These are phyloP conservation scores for Ustilago loliicola DNA, from an alignment of 1,284 basidiomycete species.

Conservation along the genomic window DNA sequence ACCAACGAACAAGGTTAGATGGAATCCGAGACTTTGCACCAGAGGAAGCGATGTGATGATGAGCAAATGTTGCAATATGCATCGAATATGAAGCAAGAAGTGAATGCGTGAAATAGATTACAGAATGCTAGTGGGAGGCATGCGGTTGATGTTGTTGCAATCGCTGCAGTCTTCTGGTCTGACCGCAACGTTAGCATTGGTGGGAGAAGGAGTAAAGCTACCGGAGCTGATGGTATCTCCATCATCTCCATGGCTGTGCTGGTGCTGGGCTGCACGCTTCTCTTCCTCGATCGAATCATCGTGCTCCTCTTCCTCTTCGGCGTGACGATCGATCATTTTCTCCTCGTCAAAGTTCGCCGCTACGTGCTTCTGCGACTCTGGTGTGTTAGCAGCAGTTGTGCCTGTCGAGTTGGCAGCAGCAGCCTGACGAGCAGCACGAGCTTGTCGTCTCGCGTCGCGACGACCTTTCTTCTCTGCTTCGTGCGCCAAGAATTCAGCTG, in stretches of 20 bases:
- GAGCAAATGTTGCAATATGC: background rate
- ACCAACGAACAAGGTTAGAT: too few relatives aligned
- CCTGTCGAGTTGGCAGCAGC: background rate
- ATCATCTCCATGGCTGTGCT: slow-evolving; percentile 2
- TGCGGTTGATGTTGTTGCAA: slow-evolving; percentile 37
- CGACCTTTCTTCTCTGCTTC: slow-evolving; percentile 35
- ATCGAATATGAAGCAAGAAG: too few relatives aligned
- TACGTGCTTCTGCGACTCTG: background rate
- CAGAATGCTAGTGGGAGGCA: slow-evolving; percentile 47
- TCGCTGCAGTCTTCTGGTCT: slow-evolving; percentile 29
- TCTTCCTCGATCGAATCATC: slow-evolving; percentile 6
- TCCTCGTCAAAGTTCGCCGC: slow-evolving; percentile 23
- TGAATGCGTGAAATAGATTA: slow-evolving; percentile 3
- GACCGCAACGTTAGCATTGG: background rate
- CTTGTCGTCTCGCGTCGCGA: slow-evolving; percentile 26
- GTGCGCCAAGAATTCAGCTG: slow-evolving; percentile 22
- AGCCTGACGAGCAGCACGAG: slow-evolving; percentile 16
- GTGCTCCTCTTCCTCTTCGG: background rate
- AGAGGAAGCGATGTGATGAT: background rate
- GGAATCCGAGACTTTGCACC: too few relatives aligned
- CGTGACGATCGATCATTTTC: slow-evolving; percentile 22
- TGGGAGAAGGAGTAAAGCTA: slow-evolving; percentile 24
- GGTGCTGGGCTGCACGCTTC: slow-evolving; percentile 2
- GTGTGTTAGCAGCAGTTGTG: background rate
- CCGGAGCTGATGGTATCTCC: slow-evolving; percentile 19